Base-by-base conservation (phyloP, 345 rosid genomes). In the Odontarrhena argentea region DNA sequence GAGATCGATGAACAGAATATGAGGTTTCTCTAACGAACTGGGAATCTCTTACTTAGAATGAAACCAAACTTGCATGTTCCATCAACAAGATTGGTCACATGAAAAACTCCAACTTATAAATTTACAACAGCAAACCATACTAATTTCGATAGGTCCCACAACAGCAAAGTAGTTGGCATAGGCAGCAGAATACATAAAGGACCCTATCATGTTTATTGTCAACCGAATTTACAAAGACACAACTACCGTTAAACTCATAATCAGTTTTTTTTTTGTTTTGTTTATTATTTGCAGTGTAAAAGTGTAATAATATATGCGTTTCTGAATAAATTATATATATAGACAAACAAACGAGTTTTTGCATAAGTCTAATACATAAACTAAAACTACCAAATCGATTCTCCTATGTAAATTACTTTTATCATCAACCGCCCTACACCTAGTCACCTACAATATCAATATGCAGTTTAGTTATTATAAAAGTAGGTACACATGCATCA, bases 41-140 rank as follows among this genome's bases (percentile, higher is more conserved):
- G n/a, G 50, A 67, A 73, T 43, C 42, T 59, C 14, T 22, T 35
- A 7, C 11, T 28, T 63, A 47, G 52, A 51, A 66, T 37, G 56
- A 60, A 66, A 67, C 72, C 72, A 66, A 67, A 60, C 10, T 52
- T 32, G 6, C 63, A 74, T 73, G 72, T 73, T 65, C 72, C 56
- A 59, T 52, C 62, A 58, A 66, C 44, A 62, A 66, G 61, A 66
- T 52, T 59, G 55, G 72, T 59, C 67, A 59, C 66, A 65, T 58
- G 65, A 49, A 49, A 57, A 55, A 53, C 63, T 15, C 32, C 46
- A 70, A 55, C 57, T 15, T 13, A 38, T 55, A 18, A 18, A 18
- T 18, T 18, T 18, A 18, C 22, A 18, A 4, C 4, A 28, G n/a
- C n/a, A 59, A 41, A 42, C 67, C 3, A 60, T 24, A 56, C 24